Evolutionary conservation across 1,139 yeast genomes (phyloP).

Genomic region (Yamadazyma oceani): DNA sequence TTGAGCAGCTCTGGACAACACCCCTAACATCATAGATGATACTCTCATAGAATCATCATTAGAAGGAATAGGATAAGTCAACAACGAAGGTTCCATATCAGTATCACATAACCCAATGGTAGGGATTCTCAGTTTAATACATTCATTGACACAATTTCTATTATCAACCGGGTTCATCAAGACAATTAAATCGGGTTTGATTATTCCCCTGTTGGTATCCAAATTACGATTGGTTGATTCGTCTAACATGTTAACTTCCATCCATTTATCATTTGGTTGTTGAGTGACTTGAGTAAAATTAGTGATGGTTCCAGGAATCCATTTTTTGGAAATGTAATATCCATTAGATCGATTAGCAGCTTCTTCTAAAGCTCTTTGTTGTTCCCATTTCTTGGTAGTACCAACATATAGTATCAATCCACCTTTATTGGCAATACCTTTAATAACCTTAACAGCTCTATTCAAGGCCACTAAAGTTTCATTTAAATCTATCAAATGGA

Average conservation of each 20-base stretch:
- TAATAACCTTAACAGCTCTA: conserved; percentile 76
- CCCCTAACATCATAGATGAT: conserved; percentile 75
- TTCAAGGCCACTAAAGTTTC: conserved; percentile 74
- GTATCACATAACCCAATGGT: conserved; percentile 94
- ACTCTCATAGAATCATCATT: conserved; percentile 92
- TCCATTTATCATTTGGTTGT: conserved; percentile 59
- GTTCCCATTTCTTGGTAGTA: conserved; percentile 67
- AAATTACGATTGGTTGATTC: conserved; percentile 57
- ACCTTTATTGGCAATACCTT: conserved; percentile 79
- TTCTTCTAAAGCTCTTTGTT: conserved; percentile 68
- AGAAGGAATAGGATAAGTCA: conserved; percentile 94
- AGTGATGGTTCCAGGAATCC: conserved; percentile 96
- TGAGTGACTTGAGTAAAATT: conserved; percentile 75
- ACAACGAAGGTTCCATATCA: conserved; percentile 83
- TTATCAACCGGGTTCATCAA: conserved; percentile 87
- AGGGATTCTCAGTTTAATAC: conserved; percentile 80
- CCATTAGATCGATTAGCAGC: conserved; percentile 82
- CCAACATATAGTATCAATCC: conserved; percentile 87
- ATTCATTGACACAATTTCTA: conserved; percentile 78
- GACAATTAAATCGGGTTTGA: conserved; percentile 88
- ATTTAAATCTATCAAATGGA: conserved; percentile 86
- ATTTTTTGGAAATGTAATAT: conserved; percentile 77
- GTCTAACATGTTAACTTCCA: conserved; percentile 42
- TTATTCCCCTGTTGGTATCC: conserved; percentile 42
- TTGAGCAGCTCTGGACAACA: conserved; percentile 82